phyloP scores from a whole-genome alignment of 2,329 filamentous ascomycete genomes.

The Phaeosphaeriaceae sp. region DNA sequence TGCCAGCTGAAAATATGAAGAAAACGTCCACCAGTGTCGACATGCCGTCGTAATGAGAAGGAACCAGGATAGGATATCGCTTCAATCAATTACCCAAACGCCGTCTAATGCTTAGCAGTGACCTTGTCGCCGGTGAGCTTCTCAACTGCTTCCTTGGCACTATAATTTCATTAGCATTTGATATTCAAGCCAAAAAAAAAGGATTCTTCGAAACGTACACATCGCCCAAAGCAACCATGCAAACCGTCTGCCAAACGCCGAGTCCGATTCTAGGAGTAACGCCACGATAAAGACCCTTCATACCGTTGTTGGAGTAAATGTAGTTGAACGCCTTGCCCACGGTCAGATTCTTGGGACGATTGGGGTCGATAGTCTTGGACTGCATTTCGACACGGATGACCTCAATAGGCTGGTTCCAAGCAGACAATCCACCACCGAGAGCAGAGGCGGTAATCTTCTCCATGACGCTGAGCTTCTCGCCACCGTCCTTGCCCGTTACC shows the following conservation, averaged over 20 bases:
- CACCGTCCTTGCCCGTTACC: conserved; percentile 77
- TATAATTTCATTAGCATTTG: conserved; percentile 44
- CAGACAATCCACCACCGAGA: conserved; percentile 90
- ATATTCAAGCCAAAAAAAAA: background rate
- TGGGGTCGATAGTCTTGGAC: conserved; percentile 97
- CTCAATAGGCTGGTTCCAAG: conserved; percentile 99
- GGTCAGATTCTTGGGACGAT: conserved; percentile 98
- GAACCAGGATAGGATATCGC: no score
- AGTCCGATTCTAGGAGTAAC: conserved; percentile 93
- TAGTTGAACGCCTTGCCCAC: conserved; percentile 82
- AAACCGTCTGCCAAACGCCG: conserved; percentile 98
- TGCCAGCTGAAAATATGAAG: no score
- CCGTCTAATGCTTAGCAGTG: conserved; percentile 68
- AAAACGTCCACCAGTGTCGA: conserved; percentile 8
- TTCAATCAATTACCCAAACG: conserved; percentile 16
- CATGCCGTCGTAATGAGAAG: background rate
- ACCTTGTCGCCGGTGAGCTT: conserved; percentile 68
- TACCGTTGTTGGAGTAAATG: conserved; percentile 87
- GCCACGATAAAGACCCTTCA: conserved; percentile 94
- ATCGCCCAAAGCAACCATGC: conserved; percentile 99
- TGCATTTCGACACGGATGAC: conserved; percentile 99
- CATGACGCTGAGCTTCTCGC: conserved; percentile 74
- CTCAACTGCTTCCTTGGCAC: conserved; percentile 70
- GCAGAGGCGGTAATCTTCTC: conserved; percentile 91
- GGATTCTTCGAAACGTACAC: conserved; percentile 68